Evolutionary conservation across 1,284 basidiomycete genomes (phyloP), one percentile per base, ranked within the genome.

Genomic region (Trametes pubescens): DNA sequence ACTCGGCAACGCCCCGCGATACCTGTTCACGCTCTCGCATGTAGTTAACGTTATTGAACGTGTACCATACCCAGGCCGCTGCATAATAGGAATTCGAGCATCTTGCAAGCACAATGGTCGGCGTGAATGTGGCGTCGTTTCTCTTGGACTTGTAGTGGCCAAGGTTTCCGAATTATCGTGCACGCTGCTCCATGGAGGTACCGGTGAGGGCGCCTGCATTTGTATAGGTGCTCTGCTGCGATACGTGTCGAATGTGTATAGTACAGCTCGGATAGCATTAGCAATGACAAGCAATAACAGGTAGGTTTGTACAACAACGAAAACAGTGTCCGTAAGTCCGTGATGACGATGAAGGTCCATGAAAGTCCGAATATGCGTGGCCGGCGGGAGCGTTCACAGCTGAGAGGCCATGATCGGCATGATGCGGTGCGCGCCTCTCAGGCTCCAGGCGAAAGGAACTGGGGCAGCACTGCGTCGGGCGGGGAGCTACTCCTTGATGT

Each of bases 401-500:
- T 47, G 44, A 47, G 44, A 21, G 29, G 29, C 8, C 29, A 14
- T 22, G 21, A n/a, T n/a, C 44, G 44, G 44, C 44, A 49, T 49
- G 29, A 26, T 26, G 29, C 48, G 24, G 26, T 32, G 48, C 26
- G 29, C 26, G 48, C 48, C 48, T 18, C 48, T n/a, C n/a, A n/a
- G n/a, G n/a, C n/a, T 13, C 48, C 29, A 49, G 24, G 26, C 16
- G 4, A 16, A 13, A 24, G 32, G 16, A 38, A 10, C 5, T 6
- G 18, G 29, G 49, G 18, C 49, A 2, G 29, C 29, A 32, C n/a
- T n/a, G n/a, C 29, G 29, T 32, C 16, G 49, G 18, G 4, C n/a
- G 34, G 32, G 51, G 34, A 47, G 32, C 49, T 44, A 63, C 46
- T 63, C 18, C 48, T 57, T 43, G 53, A 72, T 71, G 11, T 62